Percentiles rank a stretch among this genome's conserved stretches.
These are phyloP conservation scores for Lojkania enalia DNA, from an alignment of 2,329 filamentous ascomycete species.

Conservation along the genomic window DNA sequence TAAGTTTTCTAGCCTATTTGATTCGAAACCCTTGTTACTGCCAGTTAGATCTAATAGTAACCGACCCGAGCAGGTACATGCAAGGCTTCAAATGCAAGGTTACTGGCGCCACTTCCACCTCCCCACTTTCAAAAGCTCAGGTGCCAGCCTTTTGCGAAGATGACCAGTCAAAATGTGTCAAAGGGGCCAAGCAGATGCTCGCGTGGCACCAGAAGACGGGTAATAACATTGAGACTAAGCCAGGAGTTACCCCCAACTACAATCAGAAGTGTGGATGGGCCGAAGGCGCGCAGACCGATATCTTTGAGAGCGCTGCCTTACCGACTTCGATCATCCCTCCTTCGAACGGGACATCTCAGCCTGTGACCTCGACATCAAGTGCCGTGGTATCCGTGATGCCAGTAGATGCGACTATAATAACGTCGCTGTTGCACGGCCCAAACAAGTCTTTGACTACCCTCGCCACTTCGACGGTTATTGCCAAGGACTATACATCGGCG, in stretches of 20 bases:
- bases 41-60: not conserved
- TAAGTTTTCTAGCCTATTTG: not conserved
- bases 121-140: conserved; percentile 47
- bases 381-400: too few relatives aligned
- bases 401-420: too few relatives aligned
- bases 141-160: conserved; percentile 50
- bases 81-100: conserved; percentile 56
- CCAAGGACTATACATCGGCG: too few relatives aligned
- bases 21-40: not conserved
- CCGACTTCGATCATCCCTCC: too few relatives aligned
- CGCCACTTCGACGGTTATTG: too few relatives aligned
- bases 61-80: conserved; percentile 48
- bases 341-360: too few relatives aligned
- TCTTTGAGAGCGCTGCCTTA: conserved; percentile 17
- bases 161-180: conserved; percentile 48
- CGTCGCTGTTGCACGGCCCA: too few relatives aligned
- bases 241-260: conserved; percentile 23
- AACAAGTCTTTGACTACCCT: too few relatives aligned
- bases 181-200: conserved; percentile 57
- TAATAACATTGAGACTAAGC: conserved; percentile 28
- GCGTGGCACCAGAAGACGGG: conserved; percentile 47
- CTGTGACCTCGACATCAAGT: too few relatives aligned
- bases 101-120: conserved; percentile 48
- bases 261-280: conserved; percentile 30
- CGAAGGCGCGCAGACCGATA: conserved; percentile 29